phyloP scores from a whole-genome alignment of 495 filamentous ascomycete genomes.

The Diplogelasinospora grovesii region DNA sequence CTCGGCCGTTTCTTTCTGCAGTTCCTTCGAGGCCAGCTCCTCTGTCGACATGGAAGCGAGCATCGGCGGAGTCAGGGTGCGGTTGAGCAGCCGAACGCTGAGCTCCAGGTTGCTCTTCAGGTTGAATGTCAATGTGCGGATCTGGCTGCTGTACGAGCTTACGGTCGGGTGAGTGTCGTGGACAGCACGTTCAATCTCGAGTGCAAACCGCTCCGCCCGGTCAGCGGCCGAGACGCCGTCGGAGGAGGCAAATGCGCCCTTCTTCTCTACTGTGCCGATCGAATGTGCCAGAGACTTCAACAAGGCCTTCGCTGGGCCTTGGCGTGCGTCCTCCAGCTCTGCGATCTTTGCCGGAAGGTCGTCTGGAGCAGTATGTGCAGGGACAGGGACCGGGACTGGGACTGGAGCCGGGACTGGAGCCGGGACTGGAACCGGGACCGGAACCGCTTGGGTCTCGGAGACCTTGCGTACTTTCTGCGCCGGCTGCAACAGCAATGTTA shows the following conservation, averaged over 20 bases:
- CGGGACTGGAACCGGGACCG: no score
- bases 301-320: constrained; percentile 35
- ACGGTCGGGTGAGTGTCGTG: constrained; percentile 37
- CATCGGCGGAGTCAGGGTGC: constrained; percentile 59
- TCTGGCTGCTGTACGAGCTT: constrained; percentile 36
- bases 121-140: constrained; percentile 63
- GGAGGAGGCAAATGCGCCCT: constrained; percentile 26
- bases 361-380: constrained; percentile 29
- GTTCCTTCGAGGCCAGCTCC: constrained; percentile 86
- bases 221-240: constrained; percentile 30
- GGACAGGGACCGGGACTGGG: no score
- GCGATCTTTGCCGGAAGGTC: constrained; percentile 33
- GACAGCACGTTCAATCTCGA: constrained; percentile 66
- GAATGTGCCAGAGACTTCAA: constrained; percentile 36
- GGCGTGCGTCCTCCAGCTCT: constrained; percentile 37
- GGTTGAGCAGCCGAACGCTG: constrained; percentile 64
- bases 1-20: constrained; percentile 72
- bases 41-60: constrained; percentile 78
- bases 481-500: constrained; percentile 6
- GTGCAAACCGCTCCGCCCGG: constrained; percentile 40
- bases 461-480: constrained; percentile 48
- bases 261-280: constrained; percentile 38
- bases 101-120: constrained; percentile 79
- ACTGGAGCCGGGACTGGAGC: no score
- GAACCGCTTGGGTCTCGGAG: constrained; percentile 33